These are phyloP conservation scores for Saururus chinensis DNA, from an alignment of 164 flowering plant species.

Conservation along the genomic window DNA sequence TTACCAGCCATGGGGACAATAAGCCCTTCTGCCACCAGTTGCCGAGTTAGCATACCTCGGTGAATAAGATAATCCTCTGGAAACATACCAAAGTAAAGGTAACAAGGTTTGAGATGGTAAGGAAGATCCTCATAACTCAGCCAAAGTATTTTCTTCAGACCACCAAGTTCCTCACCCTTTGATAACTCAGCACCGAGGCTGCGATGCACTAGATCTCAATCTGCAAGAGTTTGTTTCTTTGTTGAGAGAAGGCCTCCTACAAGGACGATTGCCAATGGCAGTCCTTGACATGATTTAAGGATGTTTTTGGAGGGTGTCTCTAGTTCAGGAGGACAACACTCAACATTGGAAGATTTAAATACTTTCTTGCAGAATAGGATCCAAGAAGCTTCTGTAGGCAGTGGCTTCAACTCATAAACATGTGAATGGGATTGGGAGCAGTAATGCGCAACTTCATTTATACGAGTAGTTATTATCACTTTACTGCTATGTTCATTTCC, in stretches of 20 bases:
- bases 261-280: conserved; percentile 15
- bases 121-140: conserved; percentile 11
- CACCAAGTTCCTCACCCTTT: neutral
- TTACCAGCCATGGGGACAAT: neutral
- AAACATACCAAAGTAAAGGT: conserved; percentile 12
- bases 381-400: conserved; percentile 2
- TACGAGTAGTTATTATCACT: conserved; percentile 25
- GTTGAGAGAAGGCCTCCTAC: conserved; percentile 11
- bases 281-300: conserved; percentile 14
- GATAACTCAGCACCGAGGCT: conserved; percentile 8
- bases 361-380: conserved; percentile 4
- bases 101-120: conserved; percentile 11
- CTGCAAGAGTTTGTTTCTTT: conserved; percentile 1
- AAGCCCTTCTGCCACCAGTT: conserved; percentile 20
- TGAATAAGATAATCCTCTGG: conserved; percentile 12
- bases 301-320: conserved; percentile 1
- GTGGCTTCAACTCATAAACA: neutral
- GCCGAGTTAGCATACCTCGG: conserved; percentile 5
- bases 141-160: neutral
- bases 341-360: neutral
- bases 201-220: conserved; percentile 6
- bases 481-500: conserved; percentile 15
- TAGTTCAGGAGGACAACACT: conserved; percentile 1
- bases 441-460: conserved; percentile 17
- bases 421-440: conserved; percentile 10